Conservation (phyloP, 352 stramenopile genomes). For the Elongisporangium anandrum region DNA sequence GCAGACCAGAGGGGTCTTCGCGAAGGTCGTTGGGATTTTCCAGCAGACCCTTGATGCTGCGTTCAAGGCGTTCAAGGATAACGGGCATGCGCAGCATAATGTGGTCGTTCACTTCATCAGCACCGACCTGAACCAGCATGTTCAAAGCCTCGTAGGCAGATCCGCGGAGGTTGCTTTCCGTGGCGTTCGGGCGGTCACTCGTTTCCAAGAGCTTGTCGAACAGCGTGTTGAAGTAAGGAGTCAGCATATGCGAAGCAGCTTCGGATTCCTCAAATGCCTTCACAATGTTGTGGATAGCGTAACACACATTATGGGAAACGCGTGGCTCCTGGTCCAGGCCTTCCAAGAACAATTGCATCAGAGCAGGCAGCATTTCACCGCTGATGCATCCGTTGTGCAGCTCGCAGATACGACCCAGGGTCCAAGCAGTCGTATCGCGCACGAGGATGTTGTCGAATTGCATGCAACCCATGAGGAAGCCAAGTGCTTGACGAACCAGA, state of each 20-base stretch:
- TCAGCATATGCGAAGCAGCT: slow-evolving; percentile 79
- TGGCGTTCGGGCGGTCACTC: slow-evolving; percentile 84
- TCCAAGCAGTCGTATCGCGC: slow-evolving; percentile 96
- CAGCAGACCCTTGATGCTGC: slow-evolving; percentile 56
- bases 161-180: slow-evolving; percentile 88
- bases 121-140: slow-evolving; percentile 88
- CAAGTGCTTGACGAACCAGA: slow-evolving; percentile 91
- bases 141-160: slow-evolving; percentile 93
- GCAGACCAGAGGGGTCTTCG: slow-evolving; percentile 67
- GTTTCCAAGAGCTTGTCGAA: slow-evolving; percentile 92
- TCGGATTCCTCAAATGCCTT: slow-evolving; percentile 88
- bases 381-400: slow-evolving; percentile 91
- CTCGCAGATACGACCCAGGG: slow-evolving; percentile 94
- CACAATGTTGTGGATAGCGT: slow-evolving; percentile 96
- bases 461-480: slow-evolving; percentile 91
- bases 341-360: slow-evolving; percentile 87
- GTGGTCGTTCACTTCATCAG: slow-evolving; percentile 70
- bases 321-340: slow-evolving; percentile 84
- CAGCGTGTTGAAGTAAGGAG: slow-evolving; percentile 88
- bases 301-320: slow-evolving; percentile 94
- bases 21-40: slow-evolving; percentile 74
- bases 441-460: slow-evolving; percentile 91
- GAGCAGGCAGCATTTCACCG: slow-evolving; percentile 80
- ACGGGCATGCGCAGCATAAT: slow-evolving; percentile 77
- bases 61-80: slow-evolving; percentile 74